phyloP scores from a whole-genome alignment of 305 asterid species.

The Fraxinus platypoda region DNA sequence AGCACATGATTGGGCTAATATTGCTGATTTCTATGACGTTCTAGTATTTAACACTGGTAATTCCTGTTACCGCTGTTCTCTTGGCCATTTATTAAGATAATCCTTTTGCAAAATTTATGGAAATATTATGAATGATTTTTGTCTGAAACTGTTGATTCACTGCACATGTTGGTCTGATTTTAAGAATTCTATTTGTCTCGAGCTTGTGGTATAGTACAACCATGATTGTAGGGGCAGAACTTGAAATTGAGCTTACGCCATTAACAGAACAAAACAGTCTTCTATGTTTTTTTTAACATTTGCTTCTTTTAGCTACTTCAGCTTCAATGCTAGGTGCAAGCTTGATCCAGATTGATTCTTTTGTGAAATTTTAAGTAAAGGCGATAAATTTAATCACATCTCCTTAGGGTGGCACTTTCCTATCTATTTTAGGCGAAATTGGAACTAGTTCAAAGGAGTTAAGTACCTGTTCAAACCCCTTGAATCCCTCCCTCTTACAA shows the following conservation, averaged over 20 bases:
- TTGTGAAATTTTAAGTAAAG: neutral
- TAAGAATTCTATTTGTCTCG: neutral
- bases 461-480: neutral
- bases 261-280: neutral
- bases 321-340: neutral
- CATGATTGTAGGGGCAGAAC: neutral
- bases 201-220: neutral
- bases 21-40: slow-evolving; percentile 74
- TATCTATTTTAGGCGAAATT: neutral
- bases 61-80: slow-evolving; percentile 25
- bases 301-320: neutral
- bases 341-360: neutral
- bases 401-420: neutral
- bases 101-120: neutral
- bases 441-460: neutral
- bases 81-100: neutral
- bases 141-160: neutral
- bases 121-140: neutral
- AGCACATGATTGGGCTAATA: slow-evolving; percentile 74
- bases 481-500: neutral
- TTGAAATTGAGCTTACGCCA: neutral
- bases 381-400: neutral
- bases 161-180: neutral
- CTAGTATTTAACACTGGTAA: slow-evolving; percentile 89
- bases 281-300: neutral